These are phyloP conservation scores for Inga leiocalycina DNA, from an alignment of 306 rosid genomes.

Conservation along the genomic window DNA sequence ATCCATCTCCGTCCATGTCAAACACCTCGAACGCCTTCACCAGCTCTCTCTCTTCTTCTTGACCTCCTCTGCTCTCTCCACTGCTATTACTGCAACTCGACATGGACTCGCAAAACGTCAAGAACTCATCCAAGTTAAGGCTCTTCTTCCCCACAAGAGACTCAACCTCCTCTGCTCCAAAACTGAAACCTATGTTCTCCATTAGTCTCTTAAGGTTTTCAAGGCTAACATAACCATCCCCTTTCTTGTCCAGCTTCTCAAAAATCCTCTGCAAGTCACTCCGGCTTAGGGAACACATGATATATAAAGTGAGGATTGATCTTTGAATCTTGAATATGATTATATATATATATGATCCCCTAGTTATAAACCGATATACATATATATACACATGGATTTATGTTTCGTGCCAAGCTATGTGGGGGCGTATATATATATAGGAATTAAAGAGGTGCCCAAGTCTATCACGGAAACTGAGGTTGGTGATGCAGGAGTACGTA, in stretches of 20 bases:
- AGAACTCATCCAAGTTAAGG: constrained; percentile 60
- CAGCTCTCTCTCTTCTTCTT: constrained; percentile 41
- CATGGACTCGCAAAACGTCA: constrained; percentile 63
- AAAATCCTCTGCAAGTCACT: constrained; percentile 73
- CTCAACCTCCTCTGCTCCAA: constrained; percentile 55
- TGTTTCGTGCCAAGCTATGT: neutral
- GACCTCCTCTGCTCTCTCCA: constrained; percentile 29
- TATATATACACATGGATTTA: neutral
- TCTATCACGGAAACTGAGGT: neutral
- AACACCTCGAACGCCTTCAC: constrained; percentile 72
- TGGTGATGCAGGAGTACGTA: neutral
- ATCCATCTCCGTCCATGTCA: constrained; percentile 79
- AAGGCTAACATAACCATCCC: constrained; percentile 66
- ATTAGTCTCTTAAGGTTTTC: constrained; percentile 62
- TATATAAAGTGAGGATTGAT: neutral
- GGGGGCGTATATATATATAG: neutral
- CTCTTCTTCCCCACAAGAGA: constrained; percentile 48
- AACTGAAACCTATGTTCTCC: constrained; percentile 37
- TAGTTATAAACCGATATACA: neutral
- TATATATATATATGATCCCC: neutral
- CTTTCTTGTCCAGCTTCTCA: constrained; percentile 60
- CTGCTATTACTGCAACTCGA: constrained; percentile 17
- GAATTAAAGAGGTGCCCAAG: neutral
- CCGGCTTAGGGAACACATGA: constrained; percentile 49
- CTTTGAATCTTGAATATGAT: neutral